Evolutionary conservation across 257 asterid species (phyloP).

Genomic region (Fraxinus quadrangulata): DNA sequence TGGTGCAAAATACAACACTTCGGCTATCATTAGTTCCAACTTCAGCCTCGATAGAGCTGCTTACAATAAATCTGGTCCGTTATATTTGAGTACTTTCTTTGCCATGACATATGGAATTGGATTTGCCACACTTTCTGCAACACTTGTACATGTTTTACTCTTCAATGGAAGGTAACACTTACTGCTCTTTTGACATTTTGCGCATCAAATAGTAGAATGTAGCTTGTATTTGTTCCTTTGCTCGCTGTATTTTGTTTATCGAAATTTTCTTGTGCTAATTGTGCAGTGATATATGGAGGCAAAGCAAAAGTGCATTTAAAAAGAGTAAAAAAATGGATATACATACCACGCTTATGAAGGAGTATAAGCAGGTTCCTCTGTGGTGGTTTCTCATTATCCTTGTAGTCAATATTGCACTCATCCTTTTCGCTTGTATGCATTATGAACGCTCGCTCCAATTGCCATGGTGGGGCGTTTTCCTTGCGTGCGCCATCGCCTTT

Average conservation of each 20-base stretch:
- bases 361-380: constrained; percentile 49
- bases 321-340: constrained; percentile 35
- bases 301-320: constrained; percentile 28
- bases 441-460: constrained; percentile 43
- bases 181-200: neutral
- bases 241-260: neutral
- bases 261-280: neutral
- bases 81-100: constrained; percentile 46
- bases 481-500: constrained; percentile 49
- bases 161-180: constrained; percentile 49
- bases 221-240: no score
- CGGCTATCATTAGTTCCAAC: constrained; percentile 27
- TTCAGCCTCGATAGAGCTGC: constrained; percentile 47
- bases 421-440: constrained; percentile 32
- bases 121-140: constrained; percentile 48
- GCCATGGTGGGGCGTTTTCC: constrained; percentile 67
- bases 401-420: constrained; percentile 29
- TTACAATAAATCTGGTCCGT: constrained; percentile 32
- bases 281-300: constrained; percentile 45
- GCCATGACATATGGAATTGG: constrained; percentile 53
- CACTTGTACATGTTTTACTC: constrained; percentile 44
- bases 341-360: constrained; percentile 53
- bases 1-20: constrained; percentile 35
- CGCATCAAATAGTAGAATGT: no score
- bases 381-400: constrained; percentile 61